phyloP scores from a whole-genome alignment of 2,329 filamentous ascomycete species.

The Neopestalotiopsis sp. region DNA sequence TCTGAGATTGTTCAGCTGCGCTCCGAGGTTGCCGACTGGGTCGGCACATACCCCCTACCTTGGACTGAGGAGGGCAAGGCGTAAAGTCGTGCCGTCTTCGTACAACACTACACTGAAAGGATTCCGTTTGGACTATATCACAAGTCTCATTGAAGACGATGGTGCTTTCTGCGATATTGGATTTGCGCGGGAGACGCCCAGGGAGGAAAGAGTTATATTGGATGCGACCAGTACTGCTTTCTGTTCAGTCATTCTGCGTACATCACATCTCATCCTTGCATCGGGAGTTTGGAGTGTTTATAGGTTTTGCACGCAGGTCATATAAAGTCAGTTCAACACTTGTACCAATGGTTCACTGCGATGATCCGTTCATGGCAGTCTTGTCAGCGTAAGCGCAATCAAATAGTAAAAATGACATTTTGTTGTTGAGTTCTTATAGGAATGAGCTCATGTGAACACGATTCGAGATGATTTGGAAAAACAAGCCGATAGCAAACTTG shows the following conservation, averaged over 20 bases:
- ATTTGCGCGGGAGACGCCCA: not conserved
- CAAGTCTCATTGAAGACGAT: not conserved
- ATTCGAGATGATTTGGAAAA: too few species aligned
- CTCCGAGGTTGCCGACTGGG: slow-evolving; percentile 79
- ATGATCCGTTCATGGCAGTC: not conserved
- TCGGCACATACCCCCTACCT: slow-evolving; percentile 73
- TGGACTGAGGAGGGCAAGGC: slow-evolving; percentile 54
- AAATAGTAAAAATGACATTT: too few species aligned
- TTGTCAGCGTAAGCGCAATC: too few species aligned
- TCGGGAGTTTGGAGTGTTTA: slow-evolving; percentile 2
- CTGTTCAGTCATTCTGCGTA: not conserved
- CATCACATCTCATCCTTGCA: slow-evolving; percentile 14
- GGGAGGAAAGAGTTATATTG: not conserved
- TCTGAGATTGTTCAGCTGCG: slow-evolving; percentile 75
- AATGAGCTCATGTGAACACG: too few species aligned
- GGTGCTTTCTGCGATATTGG: not conserved
- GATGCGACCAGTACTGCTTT: not conserved
- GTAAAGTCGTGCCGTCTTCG: slow-evolving; percentile 23
- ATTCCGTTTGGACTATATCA: not conserved
- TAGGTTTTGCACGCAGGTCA: slow-evolving; percentile 6
- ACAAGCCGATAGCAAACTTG: too few species aligned
- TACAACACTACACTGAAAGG: slow-evolving; percentile 5
- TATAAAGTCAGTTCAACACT: not conserved
- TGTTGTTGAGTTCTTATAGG: too few species aligned
- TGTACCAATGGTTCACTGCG: not conserved